A percentile compares a stretch with the other conserved stretches of the same genome.
These are phyloP conservation scores for Leccinum imitatum DNA, from an alignment of 768 basidiomycete genomes.

Conservation along the genomic window DNA sequence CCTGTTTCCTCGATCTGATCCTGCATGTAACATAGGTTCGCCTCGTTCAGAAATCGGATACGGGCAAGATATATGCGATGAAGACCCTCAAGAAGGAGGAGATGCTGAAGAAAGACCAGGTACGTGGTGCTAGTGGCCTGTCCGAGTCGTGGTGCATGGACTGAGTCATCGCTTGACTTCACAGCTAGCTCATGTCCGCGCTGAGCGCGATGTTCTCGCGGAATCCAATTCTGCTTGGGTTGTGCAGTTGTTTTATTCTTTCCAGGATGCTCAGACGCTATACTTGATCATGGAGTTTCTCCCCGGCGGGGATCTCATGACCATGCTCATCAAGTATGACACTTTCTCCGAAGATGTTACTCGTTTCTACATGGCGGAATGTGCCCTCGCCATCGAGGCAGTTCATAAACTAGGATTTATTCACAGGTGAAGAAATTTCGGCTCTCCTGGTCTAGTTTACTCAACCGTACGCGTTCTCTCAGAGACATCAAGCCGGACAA, in stretches of 20 bases:
- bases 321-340: constrained; percentile 99
- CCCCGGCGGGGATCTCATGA: constrained; percentile 98
- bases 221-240: constrained; percentile 97
- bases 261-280: constrained; percentile 89
- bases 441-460: neutral
- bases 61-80: constrained; percentile 99
- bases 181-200: constrained; percentile 95
- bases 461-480: constrained; percentile 7
- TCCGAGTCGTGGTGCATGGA: neutral
- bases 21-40: constrained; percentile 53
- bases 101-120: constrained; percentile 99
- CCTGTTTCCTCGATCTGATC: neutral
- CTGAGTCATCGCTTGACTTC: constrained; percentile 1
- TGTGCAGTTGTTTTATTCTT: constrained; percentile 96
- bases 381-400: constrained; percentile 95
- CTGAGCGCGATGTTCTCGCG: constrained; percentile 94
- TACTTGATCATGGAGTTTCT: constrained; percentile 99
- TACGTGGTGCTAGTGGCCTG: constrained; percentile 32
- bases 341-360: constrained; percentile 98
- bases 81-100: constrained; percentile 96
- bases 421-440: constrained; percentile 64
- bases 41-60: constrained; percentile 94
- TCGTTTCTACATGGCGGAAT: constrained; percentile 98
- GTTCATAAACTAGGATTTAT: constrained; percentile 98
- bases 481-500: constrained; percentile 99